Evolutionary conservation across 345 rosid species (phyloP).

Genomic region (Camelina sativa): DNA sequence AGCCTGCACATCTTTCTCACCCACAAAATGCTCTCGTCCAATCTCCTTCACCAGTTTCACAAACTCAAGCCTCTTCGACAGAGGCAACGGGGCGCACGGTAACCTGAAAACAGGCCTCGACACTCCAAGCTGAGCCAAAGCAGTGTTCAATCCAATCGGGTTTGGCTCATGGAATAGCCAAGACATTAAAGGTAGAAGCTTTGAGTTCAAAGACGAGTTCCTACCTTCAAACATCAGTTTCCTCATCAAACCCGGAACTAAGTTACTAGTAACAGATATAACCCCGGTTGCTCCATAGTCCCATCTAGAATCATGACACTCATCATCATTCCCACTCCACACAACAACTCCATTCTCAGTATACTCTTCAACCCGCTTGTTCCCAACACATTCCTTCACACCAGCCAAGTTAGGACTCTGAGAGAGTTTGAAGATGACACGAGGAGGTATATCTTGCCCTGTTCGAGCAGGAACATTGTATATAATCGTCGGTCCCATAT

Average conservation of each 20-base stretch:
- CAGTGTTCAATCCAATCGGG: conserved; percentile 83
- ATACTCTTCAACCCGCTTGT: conserved; percentile 66
- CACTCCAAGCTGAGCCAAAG: conserved; percentile 90
- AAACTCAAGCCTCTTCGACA: conserved; percentile 69
- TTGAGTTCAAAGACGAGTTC: conserved; percentile 57
- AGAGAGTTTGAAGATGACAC: conserved; percentile 59
- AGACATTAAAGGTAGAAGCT: conserved; percentile 73
- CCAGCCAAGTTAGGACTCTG: conserved; percentile 72
- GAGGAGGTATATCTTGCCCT: conserved; percentile 83
- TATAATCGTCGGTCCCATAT: conserved; percentile 85
- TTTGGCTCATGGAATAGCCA: conserved; percentile 86
- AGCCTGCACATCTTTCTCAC: conserved; percentile 73
- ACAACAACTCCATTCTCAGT: conserved; percentile 73
- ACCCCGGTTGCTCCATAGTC: conserved; percentile 76
- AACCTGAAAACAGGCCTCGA: conserved; percentile 83
- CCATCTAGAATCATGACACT: conserved; percentile 94
- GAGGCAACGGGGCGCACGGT: conserved; percentile 82
- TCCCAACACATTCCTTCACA: conserved; percentile 80
- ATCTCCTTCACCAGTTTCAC: conserved; percentile 72
- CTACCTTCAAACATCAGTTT: conserved; percentile 68
- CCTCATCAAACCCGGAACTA: conserved; percentile 75
- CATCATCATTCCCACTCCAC: conserved; percentile 90
- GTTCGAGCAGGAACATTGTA: conserved; percentile 90
- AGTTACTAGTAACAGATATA: conserved; percentile 80
- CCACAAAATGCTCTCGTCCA: conserved; percentile 83